phyloP scores from a whole-genome alignment of 176 grass and related monocot species.

The Otatea glauca region DNA sequence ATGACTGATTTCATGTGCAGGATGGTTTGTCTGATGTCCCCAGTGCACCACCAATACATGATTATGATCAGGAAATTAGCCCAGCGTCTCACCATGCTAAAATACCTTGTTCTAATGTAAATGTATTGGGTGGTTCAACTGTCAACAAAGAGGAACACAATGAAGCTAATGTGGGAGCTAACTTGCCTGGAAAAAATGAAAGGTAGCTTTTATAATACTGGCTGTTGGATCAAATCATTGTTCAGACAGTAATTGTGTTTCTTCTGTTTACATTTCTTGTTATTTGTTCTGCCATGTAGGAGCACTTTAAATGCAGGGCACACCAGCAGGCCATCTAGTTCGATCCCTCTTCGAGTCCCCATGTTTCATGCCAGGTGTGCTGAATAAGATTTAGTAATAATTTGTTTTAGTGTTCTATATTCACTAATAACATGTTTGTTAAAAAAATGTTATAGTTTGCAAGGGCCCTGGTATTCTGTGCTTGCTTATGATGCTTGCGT shows the following conservation, averaged over 20 bases:
- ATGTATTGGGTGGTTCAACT: slow-evolving; percentile 42
- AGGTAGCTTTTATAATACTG: slow-evolving; percentile 58
- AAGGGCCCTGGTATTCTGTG: slow-evolving; percentile 97
- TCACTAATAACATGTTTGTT: slow-evolving; percentile 40
- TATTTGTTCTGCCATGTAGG: slow-evolving; percentile 45
- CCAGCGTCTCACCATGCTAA: slow-evolving; percentile 47
- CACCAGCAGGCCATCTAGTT: slow-evolving; percentile 67
- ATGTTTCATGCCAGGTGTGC: slow-evolving; percentile 92
- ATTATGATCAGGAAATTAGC: slow-evolving; percentile 63
- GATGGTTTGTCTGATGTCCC: slow-evolving; percentile 70
- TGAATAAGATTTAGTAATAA: slow-evolving; percentile 22
- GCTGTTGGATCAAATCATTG: slow-evolving; percentile 27
- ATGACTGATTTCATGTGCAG: slow-evolving; percentile 47
- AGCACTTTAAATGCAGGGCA: slow-evolving; percentile 45
- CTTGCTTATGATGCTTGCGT: slow-evolving; percentile 99
- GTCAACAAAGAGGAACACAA: slow-evolving; percentile 44
- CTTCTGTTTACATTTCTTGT: slow-evolving; percentile 34
- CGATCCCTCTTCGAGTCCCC: slow-evolving; percentile 72
- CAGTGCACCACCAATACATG: slow-evolving; percentile 93
- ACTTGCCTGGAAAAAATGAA: slow-evolving; percentile 52
- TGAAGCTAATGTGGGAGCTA: slow-evolving; percentile 43
- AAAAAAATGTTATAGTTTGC: slow-evolving; percentile 68
- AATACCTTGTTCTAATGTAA: slow-evolving; percentile 41
- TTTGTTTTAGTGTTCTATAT: slow-evolving; percentile 34
- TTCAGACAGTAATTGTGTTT: slow-evolving; percentile 12